Evolutionary conservation across 2,329 filamentous ascomycete species (phyloP).

Genomic region (Chaetomiaceae sp.): DNA sequence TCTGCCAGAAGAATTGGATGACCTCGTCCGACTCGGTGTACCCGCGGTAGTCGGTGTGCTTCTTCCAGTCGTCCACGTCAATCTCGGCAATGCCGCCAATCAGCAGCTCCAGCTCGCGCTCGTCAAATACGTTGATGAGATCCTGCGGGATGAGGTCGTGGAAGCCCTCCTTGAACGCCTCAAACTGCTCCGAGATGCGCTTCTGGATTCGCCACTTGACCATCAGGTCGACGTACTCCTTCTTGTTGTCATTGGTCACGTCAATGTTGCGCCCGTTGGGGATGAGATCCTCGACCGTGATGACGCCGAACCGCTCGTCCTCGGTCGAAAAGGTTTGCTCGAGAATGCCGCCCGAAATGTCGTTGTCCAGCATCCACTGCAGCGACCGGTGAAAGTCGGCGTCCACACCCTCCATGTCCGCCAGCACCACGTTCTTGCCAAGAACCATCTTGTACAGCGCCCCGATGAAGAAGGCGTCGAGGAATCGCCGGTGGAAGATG

Average conservation of each 20-base stretch:
- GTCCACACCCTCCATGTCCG: conserved; percentile 98
- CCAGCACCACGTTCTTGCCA: conserved; percentile 82
- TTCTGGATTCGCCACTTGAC: conserved; percentile 99
- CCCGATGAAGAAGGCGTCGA: conserved; percentile 98
- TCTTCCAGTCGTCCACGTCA: conserved; percentile 99
- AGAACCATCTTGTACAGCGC: conserved; percentile 99
- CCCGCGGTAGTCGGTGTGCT: conserved; percentile 97
- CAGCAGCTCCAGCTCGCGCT: conserved; percentile 90
- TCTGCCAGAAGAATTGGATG: conserved; percentile 98
- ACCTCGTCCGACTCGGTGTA: conserved; percentile 98
- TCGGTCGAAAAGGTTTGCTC: conserved; percentile 97
- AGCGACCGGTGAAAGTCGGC: conserved; percentile 95
- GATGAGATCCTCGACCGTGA: conserved; percentile 90
- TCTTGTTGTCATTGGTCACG: conserved; percentile 98
- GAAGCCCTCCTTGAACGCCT: conserved; percentile 95
- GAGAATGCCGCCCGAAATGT: conserved; percentile 84
- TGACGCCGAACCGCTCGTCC: conserved; percentile 93
- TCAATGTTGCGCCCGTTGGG: conserved; percentile 86
- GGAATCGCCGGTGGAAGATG: conserved; percentile 95
- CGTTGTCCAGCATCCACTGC: conserved; percentile 97
- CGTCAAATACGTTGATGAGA: conserved; percentile 96
- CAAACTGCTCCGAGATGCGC: conserved; percentile 96
- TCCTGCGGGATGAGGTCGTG: conserved; percentile 96
- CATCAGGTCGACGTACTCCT: conserved; percentile 96
- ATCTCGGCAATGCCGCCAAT: conserved; percentile 99